phyloP scores from a whole-genome alignment of 768 basidiomycete species.

The Botryobasidium botryosum region DNA sequence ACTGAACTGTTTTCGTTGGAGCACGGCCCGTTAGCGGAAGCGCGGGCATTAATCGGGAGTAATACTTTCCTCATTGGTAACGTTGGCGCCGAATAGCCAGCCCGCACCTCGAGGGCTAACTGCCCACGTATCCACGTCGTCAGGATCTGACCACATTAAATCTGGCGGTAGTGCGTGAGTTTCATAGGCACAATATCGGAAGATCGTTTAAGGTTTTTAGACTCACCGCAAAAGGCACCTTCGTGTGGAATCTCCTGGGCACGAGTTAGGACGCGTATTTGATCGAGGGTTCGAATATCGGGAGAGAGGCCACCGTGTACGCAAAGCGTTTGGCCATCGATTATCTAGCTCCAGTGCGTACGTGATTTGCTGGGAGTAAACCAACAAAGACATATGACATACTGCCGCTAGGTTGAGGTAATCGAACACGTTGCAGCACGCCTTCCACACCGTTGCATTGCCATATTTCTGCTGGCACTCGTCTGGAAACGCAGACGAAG shows the following conservation, averaged over 20 bases:
- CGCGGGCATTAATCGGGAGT: not conserved
- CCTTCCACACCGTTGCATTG: constrained; percentile 88
- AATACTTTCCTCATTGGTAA: constrained; percentile 57
- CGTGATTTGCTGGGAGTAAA: too few relatives aligned
- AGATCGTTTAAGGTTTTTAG: constrained; percentile 9
- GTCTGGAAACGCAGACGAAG: constrained; percentile 26
- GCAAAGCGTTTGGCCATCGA: constrained; percentile 82
- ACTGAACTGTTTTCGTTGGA: constrained; percentile 47
- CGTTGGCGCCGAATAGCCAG: constrained; percentile 79
- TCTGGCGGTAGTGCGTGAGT: constrained; percentile 41
- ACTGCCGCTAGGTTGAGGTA: constrained; percentile 90
- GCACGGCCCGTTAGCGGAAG: too few relatives aligned
- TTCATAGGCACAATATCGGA: constrained; percentile 5
- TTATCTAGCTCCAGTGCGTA: constrained; percentile 73
- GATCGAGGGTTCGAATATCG: constrained; percentile 87
- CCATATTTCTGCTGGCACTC: constrained; percentile 99
- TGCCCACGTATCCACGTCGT: constrained; percentile 91
- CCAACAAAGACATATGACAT: constrained; percentile 17
- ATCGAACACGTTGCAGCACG: constrained; percentile 93
- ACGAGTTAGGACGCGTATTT: constrained; percentile 71
- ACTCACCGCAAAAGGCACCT: constrained; percentile 29
- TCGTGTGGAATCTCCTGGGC: constrained; percentile 31
- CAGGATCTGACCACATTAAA: constrained; percentile 97
- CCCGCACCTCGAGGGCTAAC: constrained; percentile 93
- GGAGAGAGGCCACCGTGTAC: constrained; percentile 95